Evolutionary conservation across 2,329 filamentous ascomycete genomes (phyloP).

Genomic region (Mollisiaceae sp.): DNA sequence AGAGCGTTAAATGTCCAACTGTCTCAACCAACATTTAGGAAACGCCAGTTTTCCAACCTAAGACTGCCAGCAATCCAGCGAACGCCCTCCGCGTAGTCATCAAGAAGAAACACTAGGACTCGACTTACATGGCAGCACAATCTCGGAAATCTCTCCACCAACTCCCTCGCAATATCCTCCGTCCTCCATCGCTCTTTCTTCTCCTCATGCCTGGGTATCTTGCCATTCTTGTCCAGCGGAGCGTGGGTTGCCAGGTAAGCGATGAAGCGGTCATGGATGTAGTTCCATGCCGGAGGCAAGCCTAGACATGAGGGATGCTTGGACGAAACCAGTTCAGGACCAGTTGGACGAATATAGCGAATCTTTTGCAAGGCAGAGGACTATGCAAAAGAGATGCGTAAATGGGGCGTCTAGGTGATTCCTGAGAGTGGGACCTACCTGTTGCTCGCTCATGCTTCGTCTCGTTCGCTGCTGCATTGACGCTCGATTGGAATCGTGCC

Average conservation of each 20-base stretch:
- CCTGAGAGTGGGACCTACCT: conserved; percentile 1
- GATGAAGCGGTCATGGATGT: conserved; percentile 38
- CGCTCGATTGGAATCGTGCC: neutral
- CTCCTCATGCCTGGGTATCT: conserved; percentile 30
- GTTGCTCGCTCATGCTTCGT: conserved; percentile 17
- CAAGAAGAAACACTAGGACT: neutral
- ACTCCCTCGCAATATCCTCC: conserved; percentile 30
- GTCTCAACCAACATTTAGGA: conserved; percentile 1
- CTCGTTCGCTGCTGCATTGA: neutral
- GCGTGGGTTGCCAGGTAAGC: conserved; percentile 39
- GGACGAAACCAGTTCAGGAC: conserved; percentile 26
- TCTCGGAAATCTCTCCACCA: conserved; percentile 31
- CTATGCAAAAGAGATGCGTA: neutral
- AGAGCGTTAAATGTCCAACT: neutral
- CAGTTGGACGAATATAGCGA: conserved; percentile 23
- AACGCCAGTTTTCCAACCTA: neutral
- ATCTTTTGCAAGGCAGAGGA: neutral
- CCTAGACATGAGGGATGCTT: conserved; percentile 30
- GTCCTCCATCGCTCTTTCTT: conserved; percentile 32
- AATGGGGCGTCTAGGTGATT: neutral
- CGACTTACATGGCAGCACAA: conserved; percentile 31
- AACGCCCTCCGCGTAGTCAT: neutral
- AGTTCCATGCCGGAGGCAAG: conserved; percentile 33
- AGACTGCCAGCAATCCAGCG: neutral
- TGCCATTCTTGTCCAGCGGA: conserved; percentile 32